Evolutionary conservation across 169 alveolate species (phyloP).

Genomic region (Cryptosporidium ryanae): DNA sequence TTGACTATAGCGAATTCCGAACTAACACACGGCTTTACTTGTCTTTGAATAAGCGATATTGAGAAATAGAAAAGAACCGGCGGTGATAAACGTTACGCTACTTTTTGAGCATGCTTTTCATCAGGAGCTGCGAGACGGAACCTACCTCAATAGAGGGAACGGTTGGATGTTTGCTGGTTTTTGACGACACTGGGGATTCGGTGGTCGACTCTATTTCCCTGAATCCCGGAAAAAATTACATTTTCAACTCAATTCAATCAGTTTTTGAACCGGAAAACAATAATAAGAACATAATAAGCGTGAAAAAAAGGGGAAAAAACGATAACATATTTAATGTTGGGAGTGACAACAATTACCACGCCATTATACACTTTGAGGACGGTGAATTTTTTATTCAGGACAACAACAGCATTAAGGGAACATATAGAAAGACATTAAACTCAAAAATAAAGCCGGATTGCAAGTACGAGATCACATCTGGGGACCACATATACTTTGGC

Average conservation of each 20-base stretch:
- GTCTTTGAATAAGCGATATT: no score
- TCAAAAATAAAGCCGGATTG: constrained; percentile 42
- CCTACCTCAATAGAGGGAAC: not conserved
- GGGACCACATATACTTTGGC: constrained; percentile 45
- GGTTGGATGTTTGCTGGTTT: constrained; percentile 59
- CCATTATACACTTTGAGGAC: constrained; percentile 34
- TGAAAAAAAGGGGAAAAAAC: not conserved
- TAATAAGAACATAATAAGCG: not conserved
- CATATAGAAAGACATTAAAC: constrained; percentile 27
- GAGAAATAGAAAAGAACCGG: no score
- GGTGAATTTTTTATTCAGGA: constrained; percentile 72
- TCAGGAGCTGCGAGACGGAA: no score
- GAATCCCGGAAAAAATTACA: constrained; percentile 27
- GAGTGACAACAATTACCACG: constrained; percentile 8
- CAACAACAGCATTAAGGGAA: constrained; percentile 19
- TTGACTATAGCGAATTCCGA: no score
- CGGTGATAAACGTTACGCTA: no score
- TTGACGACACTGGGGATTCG: constrained; percentile 25
- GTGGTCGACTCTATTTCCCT: constrained; percentile 49
- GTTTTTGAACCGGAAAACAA: constrained; percentile 29
- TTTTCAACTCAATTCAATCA: constrained; percentile 23
- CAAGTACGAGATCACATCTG: constrained; percentile 49
- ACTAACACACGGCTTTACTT: no score
- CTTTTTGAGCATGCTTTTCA: no score
- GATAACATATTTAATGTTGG: not conserved